Evolutionary conservation across 2,329 filamentous ascomycete species (phyloP).

Genomic region (Monosporascus sp.): DNA sequence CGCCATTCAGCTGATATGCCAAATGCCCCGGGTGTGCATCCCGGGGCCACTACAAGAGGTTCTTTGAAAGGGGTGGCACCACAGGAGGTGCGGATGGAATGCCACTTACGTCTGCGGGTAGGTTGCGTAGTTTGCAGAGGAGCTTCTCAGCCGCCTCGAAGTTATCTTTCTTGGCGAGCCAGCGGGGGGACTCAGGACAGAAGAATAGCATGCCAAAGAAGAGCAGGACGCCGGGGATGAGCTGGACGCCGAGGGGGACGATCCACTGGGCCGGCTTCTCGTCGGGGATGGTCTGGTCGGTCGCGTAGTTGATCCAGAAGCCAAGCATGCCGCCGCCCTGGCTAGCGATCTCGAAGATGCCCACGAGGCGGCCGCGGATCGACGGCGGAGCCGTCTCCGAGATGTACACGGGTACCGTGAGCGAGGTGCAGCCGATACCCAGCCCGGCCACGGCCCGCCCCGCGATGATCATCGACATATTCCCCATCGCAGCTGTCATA

Average conservation of each 20-base stretch:
- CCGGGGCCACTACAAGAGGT: too few species aligned
- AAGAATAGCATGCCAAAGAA: constrained; percentile 27
- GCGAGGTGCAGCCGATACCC: constrained; percentile 44
- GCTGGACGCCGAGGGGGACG: constrained; percentile 38
- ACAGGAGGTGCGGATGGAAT: too few species aligned
- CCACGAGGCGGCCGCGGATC: constrained; percentile 47
- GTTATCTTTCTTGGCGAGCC: constrained; percentile 25
- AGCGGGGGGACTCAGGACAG: constrained; percentile 2
- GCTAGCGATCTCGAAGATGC: constrained; percentile 46
- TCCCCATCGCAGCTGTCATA: constrained; percentile 37
- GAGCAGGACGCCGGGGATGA: constrained; percentile 33
- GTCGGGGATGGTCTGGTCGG: constrained; percentile 9
- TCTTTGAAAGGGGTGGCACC: too few species aligned
- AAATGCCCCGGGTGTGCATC: too few species aligned
- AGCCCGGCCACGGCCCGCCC: constrained; percentile 49
- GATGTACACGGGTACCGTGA: constrained; percentile 54
- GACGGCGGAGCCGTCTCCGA: constrained; percentile 51
- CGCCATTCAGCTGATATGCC: too few species aligned
- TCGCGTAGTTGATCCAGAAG: constrained; percentile 31
- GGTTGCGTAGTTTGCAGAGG: constrained; percentile 41
- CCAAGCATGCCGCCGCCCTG: constrained; percentile 46
- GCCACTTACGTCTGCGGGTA: constrained; percentile 35
- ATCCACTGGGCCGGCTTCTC: constrained; percentile 32
- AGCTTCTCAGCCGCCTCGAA: constrained; percentile 35
- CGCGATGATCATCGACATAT: constrained; percentile 50